These are phyloP conservation scores for Yarrowia sp. DNA, from an alignment of 805 yeast genomes.

Conservation along the genomic window DNA sequence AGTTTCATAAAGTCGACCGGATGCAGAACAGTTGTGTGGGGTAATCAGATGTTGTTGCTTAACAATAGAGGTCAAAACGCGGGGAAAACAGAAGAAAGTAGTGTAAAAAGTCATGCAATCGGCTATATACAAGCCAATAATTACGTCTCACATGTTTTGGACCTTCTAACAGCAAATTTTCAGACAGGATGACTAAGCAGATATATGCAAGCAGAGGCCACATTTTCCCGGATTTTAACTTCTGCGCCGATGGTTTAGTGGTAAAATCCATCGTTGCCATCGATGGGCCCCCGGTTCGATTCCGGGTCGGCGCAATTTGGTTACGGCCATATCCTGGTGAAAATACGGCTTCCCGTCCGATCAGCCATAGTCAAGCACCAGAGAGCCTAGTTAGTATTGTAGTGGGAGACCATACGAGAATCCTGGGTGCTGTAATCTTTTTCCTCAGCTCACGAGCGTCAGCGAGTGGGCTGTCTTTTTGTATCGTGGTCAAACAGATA, in stretches of 20 bases:
- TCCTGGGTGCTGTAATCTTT: constrained; percentile 35
- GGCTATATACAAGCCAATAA: too few species aligned
- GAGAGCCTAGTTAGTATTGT: constrained; percentile 37
- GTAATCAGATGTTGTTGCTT: too few species aligned
- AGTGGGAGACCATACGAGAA: constrained; percentile 38
- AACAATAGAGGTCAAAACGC: too few species aligned
- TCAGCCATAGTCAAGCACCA: constrained; percentile 37
- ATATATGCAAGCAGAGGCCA: neutral
- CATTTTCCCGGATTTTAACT: neutral
- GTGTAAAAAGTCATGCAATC: too few species aligned
- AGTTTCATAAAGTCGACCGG: too few species aligned
- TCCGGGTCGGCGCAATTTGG: constrained; percentile 35
- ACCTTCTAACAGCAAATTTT: neutral
- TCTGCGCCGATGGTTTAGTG: constrained; percentile 36
- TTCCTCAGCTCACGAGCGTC: neutral
- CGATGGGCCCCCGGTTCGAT: constrained; percentile 39
- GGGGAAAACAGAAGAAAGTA: too few species aligned
- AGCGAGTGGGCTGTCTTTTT: neutral
- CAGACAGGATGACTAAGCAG: neutral
- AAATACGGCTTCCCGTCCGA: constrained; percentile 37
- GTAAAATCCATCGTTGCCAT: constrained; percentile 38
- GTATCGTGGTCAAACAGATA: neutral
- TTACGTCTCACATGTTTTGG: too few species aligned
- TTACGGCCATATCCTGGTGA: constrained; percentile 34
- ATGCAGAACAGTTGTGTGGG: too few species aligned